Base-by-base conservation (phyloP, 345 rosid species). In the Gynandropsis gynandra region DNA sequence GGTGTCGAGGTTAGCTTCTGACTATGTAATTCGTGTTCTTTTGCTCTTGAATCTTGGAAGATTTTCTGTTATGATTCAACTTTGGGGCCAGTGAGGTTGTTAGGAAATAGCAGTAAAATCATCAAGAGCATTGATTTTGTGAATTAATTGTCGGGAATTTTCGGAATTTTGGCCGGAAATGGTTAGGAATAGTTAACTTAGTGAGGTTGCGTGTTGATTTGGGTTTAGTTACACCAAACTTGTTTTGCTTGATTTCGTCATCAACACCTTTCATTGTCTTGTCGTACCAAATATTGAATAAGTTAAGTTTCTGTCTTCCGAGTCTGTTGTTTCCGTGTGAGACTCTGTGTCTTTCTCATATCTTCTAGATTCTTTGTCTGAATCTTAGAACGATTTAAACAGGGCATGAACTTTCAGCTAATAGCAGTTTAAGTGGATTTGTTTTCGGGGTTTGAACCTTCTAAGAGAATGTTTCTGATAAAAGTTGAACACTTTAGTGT, bases 141-240 rank as follows among this genome's bases (percentile, higher is more conserved):
- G 8, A 32, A 56, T 32, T 5, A 43, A 9, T 43, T 33, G 38
- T 42, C 9, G 15, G 10, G 12, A 4, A 24, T 24, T 31, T 31
- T 42, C 32, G 31, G 38, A 33, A 41, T 27, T 1, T 29, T 29
- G 15, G 42, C 27, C 24, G 4, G 27, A 29, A 41, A 29, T 15
- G n/a, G 8, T 14, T 2, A 54, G 8, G 24, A 39, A 24, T 27
- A 10, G 5, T 40, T 40, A 14, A 27, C 1, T 29, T 41, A 20
- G 7, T 3, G 1, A 16, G 29, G 48, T 41, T 41, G 40, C 18
- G 17, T 54, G 49, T 21, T 29, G 16, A 42, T 41, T 16, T 41
- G 11, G 3, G 7, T 24, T 54, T 54, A 31, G 32, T 54, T 42
- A n/a, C 41, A 54, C 59, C 32, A 31, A 32, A 54, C 32, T 9